Evolutionary conservation across 108 stramenopile species (phyloP), one percentile per base, ranked within the genome.

Genomic region (Asterionellopsis glacialis): DNA sequence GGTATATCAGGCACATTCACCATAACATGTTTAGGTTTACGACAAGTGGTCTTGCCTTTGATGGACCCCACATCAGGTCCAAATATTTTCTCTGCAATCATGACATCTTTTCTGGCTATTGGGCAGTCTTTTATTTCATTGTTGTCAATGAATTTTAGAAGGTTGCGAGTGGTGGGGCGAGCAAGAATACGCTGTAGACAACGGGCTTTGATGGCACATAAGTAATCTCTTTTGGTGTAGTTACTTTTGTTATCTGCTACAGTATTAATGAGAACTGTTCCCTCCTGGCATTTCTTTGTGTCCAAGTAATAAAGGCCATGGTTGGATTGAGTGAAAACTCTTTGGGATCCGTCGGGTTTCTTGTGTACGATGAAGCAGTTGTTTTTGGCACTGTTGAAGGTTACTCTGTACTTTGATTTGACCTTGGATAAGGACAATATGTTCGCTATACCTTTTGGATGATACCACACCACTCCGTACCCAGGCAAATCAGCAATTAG

Each of bases 391-490:
- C 72, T 67, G 60, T 68, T 55, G 28, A 55, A 75, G 12, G 73
- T 64, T 13, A 75, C 58, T 1, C 56, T 50, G 39, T 38, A 64
- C 0, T 27, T n/a, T n/a, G 64, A 23, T 12, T 61, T 49, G 2
- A 72, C 62, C 14, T 50, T 0, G 11, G 55, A 24, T 0, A 80
- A 58, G 1, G 72, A 73, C 14, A 80, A 51, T 50, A 80, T 72
- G 33, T 80, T 80, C 12, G 67, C 79, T 27, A 73, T 66, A 12
- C 75, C 70, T 6, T 61, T 38, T 0, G 63, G 68, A 28, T 72
- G 28, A 41, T 69, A 73, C 79, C 79, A 80, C 11, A 76, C 74
- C 16, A 21, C 51, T 14, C 72, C 71, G 38, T 65, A 64, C 27
- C 72, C 72, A 0, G 61, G 50, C 9, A 81, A 47, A 1, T 41